Percentiles rank a stretch among this genome's conserved stretches.
phyloP scores from a whole-genome alignment of 306 rosid species.

The Gastrolobium bilobum region DNA sequence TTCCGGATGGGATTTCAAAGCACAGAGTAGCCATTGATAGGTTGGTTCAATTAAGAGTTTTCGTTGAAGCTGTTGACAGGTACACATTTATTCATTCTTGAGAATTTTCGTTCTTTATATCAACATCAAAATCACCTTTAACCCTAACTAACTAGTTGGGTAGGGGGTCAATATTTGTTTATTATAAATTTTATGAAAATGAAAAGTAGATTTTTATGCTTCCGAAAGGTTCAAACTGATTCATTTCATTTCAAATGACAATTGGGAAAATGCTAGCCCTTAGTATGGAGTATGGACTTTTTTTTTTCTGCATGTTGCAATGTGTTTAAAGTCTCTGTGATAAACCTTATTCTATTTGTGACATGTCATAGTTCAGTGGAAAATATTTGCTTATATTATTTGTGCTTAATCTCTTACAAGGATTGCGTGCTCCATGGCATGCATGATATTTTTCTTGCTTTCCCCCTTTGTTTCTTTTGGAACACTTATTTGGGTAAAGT shows the following conservation, averaged over 20 bases:
- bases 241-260: conserved; percentile 22
- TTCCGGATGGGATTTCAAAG: conserved; percentile 86
- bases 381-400: background rate
- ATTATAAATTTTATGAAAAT: background rate
- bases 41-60: conserved; percentile 83
- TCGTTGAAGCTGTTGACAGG: conserved; percentile 81
- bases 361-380: conserved; percentile 19
- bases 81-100: conserved; percentile 24
- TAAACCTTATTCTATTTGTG: conserved; percentile 9
- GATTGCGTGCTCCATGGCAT: conserved; percentile 25
- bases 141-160: too few relatives aligned
- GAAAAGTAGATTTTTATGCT: conserved; percentile 14
- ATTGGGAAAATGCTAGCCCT: conserved; percentile 16
- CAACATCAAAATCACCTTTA: too few relatives aligned
- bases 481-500: background rate
- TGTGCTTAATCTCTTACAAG: conserved; percentile 24
- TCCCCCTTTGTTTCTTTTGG: background rate
- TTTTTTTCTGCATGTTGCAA: conserved; percentile 33
- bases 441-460: conserved; percentile 10
- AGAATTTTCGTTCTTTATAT: background rate
- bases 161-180: too few relatives aligned
- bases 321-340: conserved; percentile 28
- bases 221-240: conserved; percentile 29
- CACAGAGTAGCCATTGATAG: conserved; percentile 90
- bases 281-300: conserved; percentile 17